Percentiles rank a stretch among this genome's conserved stretches.
phyloP scores from a whole-genome alignment of 164 flowering plant genomes.

The Kingdonia uniflora region DNA sequence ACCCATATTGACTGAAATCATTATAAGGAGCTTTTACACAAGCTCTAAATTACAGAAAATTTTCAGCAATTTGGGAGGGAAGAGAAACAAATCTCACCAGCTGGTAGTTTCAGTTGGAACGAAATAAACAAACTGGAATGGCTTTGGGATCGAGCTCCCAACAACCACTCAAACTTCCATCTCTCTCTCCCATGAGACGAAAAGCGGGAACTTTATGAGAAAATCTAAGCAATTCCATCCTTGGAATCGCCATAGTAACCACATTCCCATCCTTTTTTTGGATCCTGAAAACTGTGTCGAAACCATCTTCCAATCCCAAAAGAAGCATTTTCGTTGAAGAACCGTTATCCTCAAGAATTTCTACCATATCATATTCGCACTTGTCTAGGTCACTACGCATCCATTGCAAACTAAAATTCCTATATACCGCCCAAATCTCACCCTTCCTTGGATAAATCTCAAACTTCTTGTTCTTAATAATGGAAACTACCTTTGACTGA shows the following conservation, averaged over 20 bases:
- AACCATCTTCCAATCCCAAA: slow-evolving; percentile 20
- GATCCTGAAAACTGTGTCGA: slow-evolving; percentile 19
- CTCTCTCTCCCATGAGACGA: slow-evolving; percentile 19
- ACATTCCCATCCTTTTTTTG: slow-evolving; percentile 13
- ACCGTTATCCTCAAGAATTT: slow-evolving; percentile 20
- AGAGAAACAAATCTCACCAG: too few species aligned
- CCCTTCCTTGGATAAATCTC: slow-evolving; percentile 42
- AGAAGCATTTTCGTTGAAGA: slow-evolving; percentile 14
- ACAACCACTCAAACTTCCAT: slow-evolving; percentile 18
- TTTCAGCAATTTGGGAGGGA: too few species aligned
- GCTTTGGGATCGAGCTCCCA: slow-evolving; percentile 43
- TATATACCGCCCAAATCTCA: slow-evolving; percentile 67
- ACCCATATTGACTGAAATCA: too few species aligned
- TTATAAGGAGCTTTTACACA: too few species aligned
- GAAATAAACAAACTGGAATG: slow-evolving; percentile 15
- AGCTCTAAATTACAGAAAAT: too few species aligned
- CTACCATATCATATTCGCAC: slow-evolving; percentile 35
- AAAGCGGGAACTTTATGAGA: slow-evolving; percentile 46
- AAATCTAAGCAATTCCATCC: slow-evolving; percentile 24
- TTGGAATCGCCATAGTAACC: slow-evolving; percentile 16
- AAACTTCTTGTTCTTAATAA: slow-evolving; percentile 17
- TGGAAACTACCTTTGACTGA: slow-evolving; percentile 15
- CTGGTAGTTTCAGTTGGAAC: background rate
- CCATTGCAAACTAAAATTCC: slow-evolving; percentile 25
- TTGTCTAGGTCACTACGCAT: slow-evolving; percentile 7